Percentiles rank a stretch among this genome's conserved stretches.
These are phyloP conservation scores for Phytophthora syringae DNA, from an alignment of 352 stramenopile genomes.

Conservation along the genomic window DNA sequence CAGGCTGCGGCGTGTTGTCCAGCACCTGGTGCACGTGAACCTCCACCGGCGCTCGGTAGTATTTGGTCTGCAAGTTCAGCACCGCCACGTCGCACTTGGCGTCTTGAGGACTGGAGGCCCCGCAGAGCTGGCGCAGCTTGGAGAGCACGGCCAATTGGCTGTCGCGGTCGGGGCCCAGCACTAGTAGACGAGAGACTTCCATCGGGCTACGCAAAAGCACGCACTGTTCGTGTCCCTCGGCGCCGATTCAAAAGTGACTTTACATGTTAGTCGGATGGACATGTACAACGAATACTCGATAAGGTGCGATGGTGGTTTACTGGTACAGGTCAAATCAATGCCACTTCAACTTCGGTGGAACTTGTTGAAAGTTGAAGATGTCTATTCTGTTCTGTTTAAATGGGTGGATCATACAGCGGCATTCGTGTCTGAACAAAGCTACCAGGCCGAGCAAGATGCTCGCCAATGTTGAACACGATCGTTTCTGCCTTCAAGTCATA, in stretches of 20 bases:
- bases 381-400: too few species aligned
- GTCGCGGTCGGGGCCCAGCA: slow-evolving; percentile 47
- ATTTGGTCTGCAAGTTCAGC: slow-evolving; percentile 68
- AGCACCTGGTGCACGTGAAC: slow-evolving; percentile 56
- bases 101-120: slow-evolving; percentile 14
- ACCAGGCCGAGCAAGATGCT: too few species aligned
- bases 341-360: too few species aligned
- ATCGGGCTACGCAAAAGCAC: slow-evolving; percentile 13
- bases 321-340: too few species aligned
- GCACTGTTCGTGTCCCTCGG: slow-evolving; percentile 7
- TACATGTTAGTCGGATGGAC: background rate
- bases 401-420: too few species aligned
- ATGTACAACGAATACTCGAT: background rate
- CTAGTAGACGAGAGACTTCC: slow-evolving; percentile 47
- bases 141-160: slow-evolving; percentile 27
- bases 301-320: background rate
- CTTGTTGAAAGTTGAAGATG: too few species aligned
- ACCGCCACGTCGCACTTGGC: slow-evolving; percentile 16
- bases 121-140: slow-evolving; percentile 43
- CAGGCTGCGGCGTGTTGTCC: slow-evolving; percentile 42
- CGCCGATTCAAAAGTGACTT: slow-evolving; percentile 13
- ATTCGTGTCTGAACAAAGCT: too few species aligned
- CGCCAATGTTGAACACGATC: too few species aligned
- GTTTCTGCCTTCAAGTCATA: too few species aligned
- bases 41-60: slow-evolving; percentile 67